Evolutionary conservation across 495 filamentous ascomycete genomes (phyloP), one percentile per base, ranked within the genome.

Genomic region (Rostrohypoxylon terebratum): DNA sequence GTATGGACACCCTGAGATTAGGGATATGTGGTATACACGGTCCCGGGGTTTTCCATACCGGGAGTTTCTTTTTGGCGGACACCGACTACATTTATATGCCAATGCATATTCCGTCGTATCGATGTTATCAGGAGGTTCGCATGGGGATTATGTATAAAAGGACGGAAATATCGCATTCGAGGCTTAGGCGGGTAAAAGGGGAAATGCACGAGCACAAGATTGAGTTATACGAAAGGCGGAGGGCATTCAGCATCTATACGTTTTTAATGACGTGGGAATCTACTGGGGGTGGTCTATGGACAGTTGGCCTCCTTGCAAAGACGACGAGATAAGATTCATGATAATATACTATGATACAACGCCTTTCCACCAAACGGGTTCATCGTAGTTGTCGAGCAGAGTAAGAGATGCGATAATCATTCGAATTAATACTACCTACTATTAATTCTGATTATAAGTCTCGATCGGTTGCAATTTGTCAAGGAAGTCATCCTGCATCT

Each of bases 111-210:
- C 5, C 21, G 25, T 11, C 23, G 13, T 0, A 6, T 18, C 13
- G n/a, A 31, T 47, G n/a, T 25, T 48, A 4, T 13, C 13, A 44
- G 16, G 18, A 44, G 16, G 18, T n/a, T 57, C 13, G 38, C 40
- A 47, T 42, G 23, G 20, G 58, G 38, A 62, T 47, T n/a, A 20
- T 55, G 45, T 23, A 55, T 16, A 47, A 47, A 53, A 42, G 65
- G 47, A 47, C 16, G 13, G 57, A 21, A 25, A 23, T 33, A 16
- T 33, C 40, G 45, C 45, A 67, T 66, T 66, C 33, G 34, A n/a
- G 63, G 31, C 16, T 59, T 59, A 3, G 53, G 54, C 3, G 13
- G 42, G 63, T 20, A 68, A 68, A 59, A 60, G 11, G 64, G 57
- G 36, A 60, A 60, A 42, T 28, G 34, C 40, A 40, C 14, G 55